phyloP scores from a whole-genome alignment of 2,329 filamentous ascomycete species.

The Lasiodiplodia sp. region DNA sequence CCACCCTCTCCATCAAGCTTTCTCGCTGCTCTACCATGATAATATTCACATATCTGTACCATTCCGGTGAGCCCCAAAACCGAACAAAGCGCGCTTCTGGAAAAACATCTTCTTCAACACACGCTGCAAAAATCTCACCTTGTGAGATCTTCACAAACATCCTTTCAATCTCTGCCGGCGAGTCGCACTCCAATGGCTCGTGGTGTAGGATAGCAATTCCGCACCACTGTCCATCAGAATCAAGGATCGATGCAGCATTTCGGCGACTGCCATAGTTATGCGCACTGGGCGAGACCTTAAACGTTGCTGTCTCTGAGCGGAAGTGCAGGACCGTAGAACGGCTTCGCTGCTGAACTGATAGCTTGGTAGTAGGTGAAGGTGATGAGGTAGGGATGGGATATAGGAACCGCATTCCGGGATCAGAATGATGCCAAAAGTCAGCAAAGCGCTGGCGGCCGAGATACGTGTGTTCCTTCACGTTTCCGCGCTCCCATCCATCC shows the following conservation, averaged over 20 bases:
- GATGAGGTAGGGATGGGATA: background rate
- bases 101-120: background rate
- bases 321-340: background rate
- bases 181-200: background rate
- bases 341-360: background rate
- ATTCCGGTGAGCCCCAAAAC: background rate
- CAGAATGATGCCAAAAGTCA: background rate
- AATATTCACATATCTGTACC: background rate
- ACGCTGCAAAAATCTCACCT: conserved; percentile 57
- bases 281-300: background rate
- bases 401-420: background rate
- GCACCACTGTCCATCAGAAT: background rate
- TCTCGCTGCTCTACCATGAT: background rate
- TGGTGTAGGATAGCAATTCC: background rate
- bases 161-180: conserved; percentile 53
- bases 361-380: background rate
- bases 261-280: background rate
- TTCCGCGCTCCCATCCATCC: background rate
- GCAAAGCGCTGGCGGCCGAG: background rate
- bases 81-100: conserved; percentile 3
- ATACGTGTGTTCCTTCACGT: background rate
- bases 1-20: conserved; percentile 26
- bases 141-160: conserved; percentile 59
- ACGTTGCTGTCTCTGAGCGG: background rate
- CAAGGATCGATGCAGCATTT: background rate